Conservation (phyloP, 148 eudicot genomes). For the Camellia granthamiana region DNA sequence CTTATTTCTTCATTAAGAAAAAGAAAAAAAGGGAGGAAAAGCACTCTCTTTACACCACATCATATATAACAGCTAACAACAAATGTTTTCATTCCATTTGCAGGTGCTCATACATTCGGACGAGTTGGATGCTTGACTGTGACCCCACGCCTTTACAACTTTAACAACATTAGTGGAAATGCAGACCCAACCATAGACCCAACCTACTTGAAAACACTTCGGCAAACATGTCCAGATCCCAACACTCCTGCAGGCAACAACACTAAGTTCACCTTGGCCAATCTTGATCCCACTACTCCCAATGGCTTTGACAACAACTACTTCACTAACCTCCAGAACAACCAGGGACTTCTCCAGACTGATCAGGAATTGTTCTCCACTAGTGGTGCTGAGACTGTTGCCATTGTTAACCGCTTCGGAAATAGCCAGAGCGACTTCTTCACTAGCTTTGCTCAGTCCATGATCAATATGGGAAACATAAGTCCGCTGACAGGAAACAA, state of each 20-base stretch:
- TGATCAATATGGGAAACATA: constrained; percentile 29
- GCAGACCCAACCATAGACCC: constrained; percentile 38
- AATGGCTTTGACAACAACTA: constrained; percentile 31
- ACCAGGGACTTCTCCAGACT: constrained; percentile 26
- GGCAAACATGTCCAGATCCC: no score
- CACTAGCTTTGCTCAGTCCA: constrained; percentile 24
- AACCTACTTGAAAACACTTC: constrained; percentile 22
- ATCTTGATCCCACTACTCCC: constrained; percentile 27
- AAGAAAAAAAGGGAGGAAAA: no score
- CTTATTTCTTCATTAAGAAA: no score
- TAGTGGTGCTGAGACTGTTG: constrained; percentile 15
- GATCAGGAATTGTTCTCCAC: constrained; percentile 33
- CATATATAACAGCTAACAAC: no score
- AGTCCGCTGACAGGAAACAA: constrained; percentile 18
- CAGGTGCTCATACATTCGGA: constrained; percentile 55
- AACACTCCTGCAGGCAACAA: no score
- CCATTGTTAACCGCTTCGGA: constrained; percentile 18
- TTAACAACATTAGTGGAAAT: constrained; percentile 19
- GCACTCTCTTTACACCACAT: no score
- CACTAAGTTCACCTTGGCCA: neutral
- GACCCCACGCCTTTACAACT: constrained; percentile 36
- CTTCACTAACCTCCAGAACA: constrained; percentile 27
- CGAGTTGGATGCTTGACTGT: constrained; percentile 32
- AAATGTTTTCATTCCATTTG: no score
- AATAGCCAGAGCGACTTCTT: constrained; percentile 25